phyloP scores from a whole-genome alignment of 2,329 filamentous ascomycete genomes.

The Monilinia laxa region DNA sequence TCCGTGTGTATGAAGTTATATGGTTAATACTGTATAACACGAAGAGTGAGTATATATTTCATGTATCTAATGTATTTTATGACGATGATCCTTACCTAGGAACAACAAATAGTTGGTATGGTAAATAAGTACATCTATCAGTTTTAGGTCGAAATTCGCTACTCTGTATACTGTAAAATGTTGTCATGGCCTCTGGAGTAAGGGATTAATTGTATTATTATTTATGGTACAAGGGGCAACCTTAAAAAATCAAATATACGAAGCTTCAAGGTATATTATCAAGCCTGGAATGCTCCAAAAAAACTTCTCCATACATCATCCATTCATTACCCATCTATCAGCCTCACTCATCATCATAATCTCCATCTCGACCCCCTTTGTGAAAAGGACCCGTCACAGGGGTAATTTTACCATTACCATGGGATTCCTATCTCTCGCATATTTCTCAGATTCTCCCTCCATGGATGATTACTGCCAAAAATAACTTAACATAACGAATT shows the following conservation, averaged over 20 bases:
- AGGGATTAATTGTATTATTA: neutral
- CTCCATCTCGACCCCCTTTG: neutral
- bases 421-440: conserved; percentile 17
- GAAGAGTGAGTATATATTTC: no score
- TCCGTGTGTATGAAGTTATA: no score
- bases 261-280: neutral
- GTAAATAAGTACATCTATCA: neutral
- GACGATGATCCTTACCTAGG: neutral
- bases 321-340: neutral
- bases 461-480: conserved; percentile 6
- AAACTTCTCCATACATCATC: conserved; percentile 3
- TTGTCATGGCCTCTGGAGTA: neutral
- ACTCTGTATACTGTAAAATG: neutral
- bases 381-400: conserved; percentile 15
- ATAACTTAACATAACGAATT: conserved; percentile 10
- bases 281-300: conserved; percentile 12
- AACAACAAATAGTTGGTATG: neutral
- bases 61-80: no score
- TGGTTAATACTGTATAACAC: no score
- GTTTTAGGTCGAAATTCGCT: neutral
- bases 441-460: conserved; percentile 3
- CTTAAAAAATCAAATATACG: neutral
- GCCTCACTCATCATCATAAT: neutral
- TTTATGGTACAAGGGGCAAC: neutral
- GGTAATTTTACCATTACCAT: conserved; percentile 10